phyloP scores from a whole-genome alignment of 176 grass and related monocot species.

The Rhynchospora tenuis region DNA sequence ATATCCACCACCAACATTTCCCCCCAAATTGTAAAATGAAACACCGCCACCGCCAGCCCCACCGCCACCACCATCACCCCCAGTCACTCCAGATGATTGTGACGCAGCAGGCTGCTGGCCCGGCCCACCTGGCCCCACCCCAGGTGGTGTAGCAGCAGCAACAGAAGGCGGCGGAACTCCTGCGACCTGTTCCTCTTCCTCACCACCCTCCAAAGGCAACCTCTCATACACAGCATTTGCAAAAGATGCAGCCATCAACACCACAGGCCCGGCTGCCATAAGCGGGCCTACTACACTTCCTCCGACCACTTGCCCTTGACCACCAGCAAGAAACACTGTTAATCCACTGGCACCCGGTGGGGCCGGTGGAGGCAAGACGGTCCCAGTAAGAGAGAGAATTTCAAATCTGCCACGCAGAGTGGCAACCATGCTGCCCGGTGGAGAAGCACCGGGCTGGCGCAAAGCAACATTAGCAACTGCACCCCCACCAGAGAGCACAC shows the following conservation, averaged over 20 bases:
- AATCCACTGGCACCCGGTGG: conserved; percentile 70
- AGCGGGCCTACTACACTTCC: conserved; percentile 75
- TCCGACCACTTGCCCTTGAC: conserved; percentile 86
- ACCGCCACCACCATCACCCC: conserved; percentile 39
- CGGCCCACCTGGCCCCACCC: conserved; percentile 26
- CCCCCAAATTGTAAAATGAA: conserved; percentile 79
- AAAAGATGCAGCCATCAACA: conserved; percentile 90
- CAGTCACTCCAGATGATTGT: conserved; percentile 73
- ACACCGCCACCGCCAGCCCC: conserved; percentile 37
- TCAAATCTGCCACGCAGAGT: conserved; percentile 80
- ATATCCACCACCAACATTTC: conserved; percentile 61
- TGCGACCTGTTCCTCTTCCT: conserved; percentile 40
- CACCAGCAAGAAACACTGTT: conserved; percentile 76
- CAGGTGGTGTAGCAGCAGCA: conserved; percentile 2
- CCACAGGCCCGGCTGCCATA: conserved; percentile 70
- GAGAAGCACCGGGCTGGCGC: conserved; percentile 73
- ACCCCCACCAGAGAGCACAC: conserved; percentile 80
- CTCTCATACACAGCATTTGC: conserved; percentile 91
- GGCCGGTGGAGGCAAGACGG: conserved; percentile 76
- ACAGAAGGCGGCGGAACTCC: conserved; percentile 6
- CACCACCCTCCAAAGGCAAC: conserved; percentile 61
- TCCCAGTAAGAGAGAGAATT: conserved; percentile 90
- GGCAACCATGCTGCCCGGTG: conserved; percentile 79
- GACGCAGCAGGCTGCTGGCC: conserved; percentile 64
- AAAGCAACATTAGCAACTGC: conserved; percentile 74